Evolutionary conservation across 805 yeast species (phyloP).

Genomic region (Ogataea pini): DNA sequence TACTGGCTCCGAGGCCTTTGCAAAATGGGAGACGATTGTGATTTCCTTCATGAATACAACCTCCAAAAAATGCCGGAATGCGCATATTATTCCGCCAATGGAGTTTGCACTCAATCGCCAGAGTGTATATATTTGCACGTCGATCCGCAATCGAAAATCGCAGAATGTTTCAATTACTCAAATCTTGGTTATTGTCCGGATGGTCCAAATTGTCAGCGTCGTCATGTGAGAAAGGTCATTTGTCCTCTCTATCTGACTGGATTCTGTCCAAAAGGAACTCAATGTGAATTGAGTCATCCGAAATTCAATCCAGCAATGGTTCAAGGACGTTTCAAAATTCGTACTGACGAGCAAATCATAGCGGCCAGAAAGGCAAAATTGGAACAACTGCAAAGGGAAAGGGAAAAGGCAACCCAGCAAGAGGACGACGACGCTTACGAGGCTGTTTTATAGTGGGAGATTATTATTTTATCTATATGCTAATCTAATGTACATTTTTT

Average conservation of each 20-base stretch:
- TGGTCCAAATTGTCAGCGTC: conserved; percentile 81
- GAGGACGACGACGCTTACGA: conserved; percentile 11
- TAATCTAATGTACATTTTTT: conserved; percentile 7
- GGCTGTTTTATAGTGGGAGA: conserved; percentile 9
- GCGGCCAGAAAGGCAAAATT: conserved; percentile 29
- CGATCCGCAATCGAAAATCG: conserved; percentile 86
- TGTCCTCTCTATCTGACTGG: conserved; percentile 87
- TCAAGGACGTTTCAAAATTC: conserved; percentile 46
- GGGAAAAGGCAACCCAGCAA: conserved; percentile 5
- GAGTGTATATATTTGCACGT: conserved; percentile 93
- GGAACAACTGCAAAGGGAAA: conserved; percentile 24
- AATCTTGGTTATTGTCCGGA: conserved; percentile 87
- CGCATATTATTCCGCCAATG: conserved; percentile 77
- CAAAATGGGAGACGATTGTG: conserved; percentile 95
- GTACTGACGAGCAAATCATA: conserved; percentile 42
- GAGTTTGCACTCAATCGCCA: conserved; percentile 87
- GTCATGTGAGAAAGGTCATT: conserved; percentile 73
- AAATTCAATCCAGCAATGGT: conserved; percentile 53
- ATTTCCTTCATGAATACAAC: conserved; percentile 92
- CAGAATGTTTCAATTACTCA: conserved; percentile 77
- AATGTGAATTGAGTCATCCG: conserved; percentile 83
- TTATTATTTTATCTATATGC: not conserved
- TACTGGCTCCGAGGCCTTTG: conserved; percentile 98
- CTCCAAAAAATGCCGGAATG: conserved; percentile 97
- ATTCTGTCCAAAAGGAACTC: conserved; percentile 87